Base-by-base conservation (phyloP, 2,329 filamentous ascomycete species). In the Triangularia setosa region DNA sequence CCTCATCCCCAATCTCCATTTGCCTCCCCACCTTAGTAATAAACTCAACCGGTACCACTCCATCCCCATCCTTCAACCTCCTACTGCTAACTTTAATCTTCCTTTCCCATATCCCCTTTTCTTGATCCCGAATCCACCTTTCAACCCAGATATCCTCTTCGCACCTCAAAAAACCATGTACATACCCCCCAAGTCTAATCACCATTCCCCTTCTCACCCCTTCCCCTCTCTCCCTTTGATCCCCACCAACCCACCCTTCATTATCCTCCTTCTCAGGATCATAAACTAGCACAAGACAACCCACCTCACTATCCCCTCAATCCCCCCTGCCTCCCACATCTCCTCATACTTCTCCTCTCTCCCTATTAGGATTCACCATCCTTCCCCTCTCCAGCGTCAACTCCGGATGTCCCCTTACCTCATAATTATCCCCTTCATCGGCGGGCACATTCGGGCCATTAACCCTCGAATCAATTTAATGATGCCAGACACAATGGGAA, bases 341-440 rank as follows among this genome's bases (percentile, higher is more conserved):
- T 92, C 89, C 72, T 91, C 88, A 68, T 93, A 92, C 0, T 76
- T 75, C 9, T 80, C 81, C 44, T 80, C 73, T 0, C 70, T 52
- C 0, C 83, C 84, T 85, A 0, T 74, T 78, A 0, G 85, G 85
- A 68, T 90, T 87, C 11, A 81, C 75, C 83, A 89, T 89, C 12
- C 70, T 69, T 0, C 88, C 88, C 53, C 76, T 82, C 72, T 91
- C 88, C 4, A 88, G 74, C 7, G 80, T 77, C 3, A 88, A 74
- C 16, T 79, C 77, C 14, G 71, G 72, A 35, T 76, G 76, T 70
- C 79, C 72, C 3, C 74, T 65, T 30, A 78, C 77, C 0, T 78
- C 75, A 52, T 80, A 80, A 78, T 87, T 86, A 69, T 84, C 79
- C 0, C 86, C 87, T 55, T 85, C 80, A 66, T 90, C 88, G 0